Base-by-base conservation (phyloP, 2,329 filamentous ascomycete species). In the Tolypocladium guangdongense region DNA sequence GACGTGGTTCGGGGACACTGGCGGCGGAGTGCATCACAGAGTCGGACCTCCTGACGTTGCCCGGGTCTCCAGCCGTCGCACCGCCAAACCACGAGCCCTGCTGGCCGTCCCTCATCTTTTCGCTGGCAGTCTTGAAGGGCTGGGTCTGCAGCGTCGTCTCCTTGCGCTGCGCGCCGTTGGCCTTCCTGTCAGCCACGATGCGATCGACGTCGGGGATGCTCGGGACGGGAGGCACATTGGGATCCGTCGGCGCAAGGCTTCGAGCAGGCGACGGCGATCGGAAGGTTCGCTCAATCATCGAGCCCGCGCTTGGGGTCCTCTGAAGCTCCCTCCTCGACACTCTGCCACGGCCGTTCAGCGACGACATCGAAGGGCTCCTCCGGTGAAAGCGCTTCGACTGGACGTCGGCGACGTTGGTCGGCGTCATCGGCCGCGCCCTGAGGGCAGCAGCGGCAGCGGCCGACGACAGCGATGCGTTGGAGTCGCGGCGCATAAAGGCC, bases 231-330 rank as follows among this genome's bases (percentile, higher is more conserved):
- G 90, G 89, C 51, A 81, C 76, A 61, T 80, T 72, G 50, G 71
- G 66, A 22, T 66, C 60, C 43, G 65, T 67, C 58, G 66, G 69
- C 55, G 68, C 65, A 46, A 68, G 68, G 54, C 68, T 76, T 75
- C 65, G 67, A 75, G 56, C 68, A 24, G 63, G 88, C 4, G 85
- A 95, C 4, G 84, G 83, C 14, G 86, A 87, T 60, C 91, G 83
- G 68, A 96, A 96, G 1, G 90, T 91, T 54, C 92, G 82, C 66
- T 92, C 88, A 33, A 82, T 86, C 91, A 97, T 95, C 50, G 90
- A 96, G 24, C 83, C 80, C 32, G 80, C 80, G 70, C 91, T 95
- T 53, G 76, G 79, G 38, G 79, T 76, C 62, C 88, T 77, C 57
- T 84, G 78, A 56, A 91, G 72, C 51, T 74, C 72, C 58, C 69